A percentile compares a stretch with the other conserved stretches of the same genome.
Conservation (phyloP, 169 alveolate genomes). For the Gregarina niphandrodes region DNA sequence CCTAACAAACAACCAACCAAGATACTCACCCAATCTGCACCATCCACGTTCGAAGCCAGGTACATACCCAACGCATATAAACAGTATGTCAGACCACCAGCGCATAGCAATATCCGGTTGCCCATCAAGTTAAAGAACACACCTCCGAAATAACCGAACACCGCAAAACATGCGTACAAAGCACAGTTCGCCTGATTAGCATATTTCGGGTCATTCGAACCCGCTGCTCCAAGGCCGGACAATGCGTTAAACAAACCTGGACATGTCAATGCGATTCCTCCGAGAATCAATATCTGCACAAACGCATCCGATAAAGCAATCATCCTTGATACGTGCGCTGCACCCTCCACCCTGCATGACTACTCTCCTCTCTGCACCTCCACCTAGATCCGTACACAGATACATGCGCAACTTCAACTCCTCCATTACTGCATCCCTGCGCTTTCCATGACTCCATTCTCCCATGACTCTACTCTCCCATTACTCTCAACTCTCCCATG, state of each 20-base stretch:
- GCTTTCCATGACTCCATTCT: too few species aligned
- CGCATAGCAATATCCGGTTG: background rate
- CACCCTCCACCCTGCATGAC: too few species aligned
- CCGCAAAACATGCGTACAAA: slow-evolving; percentile 1
- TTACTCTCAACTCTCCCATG: too few species aligned
- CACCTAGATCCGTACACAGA: too few species aligned
- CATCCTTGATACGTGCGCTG: too few species aligned
- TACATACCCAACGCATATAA: background rate
- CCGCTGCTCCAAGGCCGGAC: slow-evolving; percentile 10
- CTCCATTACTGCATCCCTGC: too few species aligned
- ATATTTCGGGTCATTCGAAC: slow-evolving; percentile 1
- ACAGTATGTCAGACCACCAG: slow-evolving; percentile 3
- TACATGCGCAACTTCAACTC: too few species aligned
- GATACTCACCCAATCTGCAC: background rate
- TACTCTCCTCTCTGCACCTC: too few species aligned
- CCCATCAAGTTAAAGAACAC: slow-evolving; percentile 2
- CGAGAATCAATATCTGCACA: slow-evolving; percentile 5
- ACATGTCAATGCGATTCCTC: slow-evolving; percentile 17
- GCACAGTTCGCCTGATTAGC: background rate
- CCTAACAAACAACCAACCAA: slow-evolving; percentile 5
- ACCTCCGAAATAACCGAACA: slow-evolving; percentile 7
- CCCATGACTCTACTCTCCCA: too few species aligned
- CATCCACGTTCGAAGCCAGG: background rate
- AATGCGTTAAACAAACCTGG: slow-evolving; percentile 19
- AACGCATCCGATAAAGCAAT: too few species aligned